These are phyloP conservation scores for Elsinoe necatrix DNA, from an alignment of 2,329 filamentous ascomycete species.

Conservation along the genomic window DNA sequence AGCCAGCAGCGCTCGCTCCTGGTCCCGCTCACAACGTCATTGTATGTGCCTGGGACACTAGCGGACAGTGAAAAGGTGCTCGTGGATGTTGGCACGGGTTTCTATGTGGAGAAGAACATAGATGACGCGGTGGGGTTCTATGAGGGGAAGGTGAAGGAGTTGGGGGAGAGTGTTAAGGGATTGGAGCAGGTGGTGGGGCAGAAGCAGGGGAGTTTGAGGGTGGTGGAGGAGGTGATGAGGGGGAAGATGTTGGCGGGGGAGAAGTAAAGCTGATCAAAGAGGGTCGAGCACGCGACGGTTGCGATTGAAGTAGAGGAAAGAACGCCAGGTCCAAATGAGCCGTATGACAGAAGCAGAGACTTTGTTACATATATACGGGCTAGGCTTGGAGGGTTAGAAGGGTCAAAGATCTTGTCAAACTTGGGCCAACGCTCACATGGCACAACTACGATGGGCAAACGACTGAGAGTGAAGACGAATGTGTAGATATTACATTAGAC, in stretches of 20 bases:
- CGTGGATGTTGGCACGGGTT: slow-evolving; percentile 89
- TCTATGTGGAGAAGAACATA: slow-evolving; percentile 78
- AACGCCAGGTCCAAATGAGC: too few species aligned
- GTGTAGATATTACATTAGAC: slow-evolving; percentile 9
- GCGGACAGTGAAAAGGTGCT: slow-evolving; percentile 68
- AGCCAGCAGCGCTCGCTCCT: slow-evolving; percentile 48
- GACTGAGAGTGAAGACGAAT: too few species aligned
- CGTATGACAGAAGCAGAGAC: too few species aligned
- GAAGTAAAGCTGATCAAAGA: slow-evolving; percentile 1
- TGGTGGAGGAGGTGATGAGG: slow-evolving; percentile 75
- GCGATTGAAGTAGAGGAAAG: too few species aligned
- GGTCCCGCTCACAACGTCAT: slow-evolving; percentile 87
- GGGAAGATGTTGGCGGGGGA: slow-evolving; percentile 26
- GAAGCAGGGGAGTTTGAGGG: slow-evolving; percentile 76
- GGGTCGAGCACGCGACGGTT: too few species aligned
- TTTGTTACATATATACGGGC: too few species aligned
- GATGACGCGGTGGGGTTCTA: slow-evolving; percentile 60
- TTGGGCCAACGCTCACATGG: background rate
- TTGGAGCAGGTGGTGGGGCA: slow-evolving; percentile 59
- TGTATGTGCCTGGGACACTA: slow-evolving; percentile 83
- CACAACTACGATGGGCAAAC: background rate
- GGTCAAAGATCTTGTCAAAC: too few species aligned
- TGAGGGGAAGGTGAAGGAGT: slow-evolving; percentile 56
- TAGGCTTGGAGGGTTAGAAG: too few species aligned
- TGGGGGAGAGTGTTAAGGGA: slow-evolving; percentile 57